Base-by-base conservation (phyloP, 768 basidiomycete genomes). In the Tylopilus subfusipes region DNA sequence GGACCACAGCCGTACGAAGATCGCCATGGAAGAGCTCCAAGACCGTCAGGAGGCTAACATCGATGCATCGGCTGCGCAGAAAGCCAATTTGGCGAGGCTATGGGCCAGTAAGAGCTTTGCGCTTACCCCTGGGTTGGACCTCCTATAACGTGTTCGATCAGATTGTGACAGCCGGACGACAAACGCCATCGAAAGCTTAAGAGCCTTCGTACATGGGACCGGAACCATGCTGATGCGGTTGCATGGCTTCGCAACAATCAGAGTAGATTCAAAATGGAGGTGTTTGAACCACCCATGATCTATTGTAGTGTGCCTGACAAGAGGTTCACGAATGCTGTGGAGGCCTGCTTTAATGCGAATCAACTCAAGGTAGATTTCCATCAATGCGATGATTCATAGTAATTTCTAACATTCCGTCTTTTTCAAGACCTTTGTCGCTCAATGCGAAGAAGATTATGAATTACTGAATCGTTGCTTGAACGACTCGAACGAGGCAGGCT, bases 271-370 rank as follows among this genome's bases (percentile, higher is more conserved):
- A 82, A 80, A 67, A 85, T 84, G 80, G 79, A 85, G 50, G 84
- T 98, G n/a, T 83, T 88, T 55, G 90, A 94, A 69, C 96, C 97
- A 16, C 84, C 93, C 0, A 75, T 84, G 60, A 77, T 99, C 54
- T 81, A 81, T 13, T 72, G 93, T 39, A 84, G 73, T 19, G 80
- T 96, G 14, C 82, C 85, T 16, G 79, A 93, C 66, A 73, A 70
- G 62, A 59, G 65, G 38, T 91, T 77, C 54, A 82, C 82, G 1
- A 75, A 83, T 64, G 82, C 85, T 4, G 81, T 97, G 10, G 95
- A 98, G 67, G 76, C 83, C 0, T 85, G 84, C 49, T 84, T 96
- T 62, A 79, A 63, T 54, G 63, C 52, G 11, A 74, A 73, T 43
- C 82, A 85, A 53, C 64, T 94, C 57, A 84, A 78, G 78, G 94